phyloP scores from a whole-genome alignment of 805 yeast species.

The Myxozyma mucilagina region DNA sequence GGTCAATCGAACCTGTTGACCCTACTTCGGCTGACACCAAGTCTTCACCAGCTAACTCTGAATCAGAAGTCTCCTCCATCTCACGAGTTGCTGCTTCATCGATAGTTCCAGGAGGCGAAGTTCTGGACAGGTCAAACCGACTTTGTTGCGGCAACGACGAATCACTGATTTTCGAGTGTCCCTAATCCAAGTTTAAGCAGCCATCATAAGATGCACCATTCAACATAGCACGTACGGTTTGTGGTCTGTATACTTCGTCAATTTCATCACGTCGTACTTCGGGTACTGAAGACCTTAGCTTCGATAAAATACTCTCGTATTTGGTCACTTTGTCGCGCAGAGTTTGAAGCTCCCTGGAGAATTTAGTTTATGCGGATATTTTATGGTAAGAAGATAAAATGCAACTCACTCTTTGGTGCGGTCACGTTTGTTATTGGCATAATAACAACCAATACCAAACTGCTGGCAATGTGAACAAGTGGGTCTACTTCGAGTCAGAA shows the following conservation, averaged over 20 bases:
- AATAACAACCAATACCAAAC: conserved; percentile 22
- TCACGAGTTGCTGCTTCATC: not conserved
- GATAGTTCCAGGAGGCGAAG: not conserved
- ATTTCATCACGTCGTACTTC: not conserved
- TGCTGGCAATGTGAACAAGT: conserved; percentile 21
- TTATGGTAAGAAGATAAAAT: not conserved
- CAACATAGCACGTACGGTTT: not conserved
- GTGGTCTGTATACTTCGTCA: not conserved
- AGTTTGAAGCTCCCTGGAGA: conserved; percentile 16
- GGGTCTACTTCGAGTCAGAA: conserved; percentile 2
- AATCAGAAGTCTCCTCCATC: not conserved
- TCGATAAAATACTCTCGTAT: conserved; percentile 8
- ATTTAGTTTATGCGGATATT: not conserved
- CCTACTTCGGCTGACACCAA: conserved; percentile 26
- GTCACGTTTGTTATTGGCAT: conserved; percentile 22
- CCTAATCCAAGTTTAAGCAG: not conserved
- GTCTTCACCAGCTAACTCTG: conserved; percentile 18
- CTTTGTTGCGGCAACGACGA: not conserved
- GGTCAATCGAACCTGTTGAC: conserved; percentile 25
- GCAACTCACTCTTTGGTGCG: conserved; percentile 18
- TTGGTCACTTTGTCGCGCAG: conserved; percentile 16
- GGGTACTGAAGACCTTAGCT: not conserved
- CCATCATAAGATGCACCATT: not conserved
- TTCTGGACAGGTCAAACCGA: not conserved
- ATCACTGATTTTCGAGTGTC: not conserved